Evolutionary conservation across 805 yeast species (phyloP).

Genomic region (Metschnikowia proteae): DNA sequence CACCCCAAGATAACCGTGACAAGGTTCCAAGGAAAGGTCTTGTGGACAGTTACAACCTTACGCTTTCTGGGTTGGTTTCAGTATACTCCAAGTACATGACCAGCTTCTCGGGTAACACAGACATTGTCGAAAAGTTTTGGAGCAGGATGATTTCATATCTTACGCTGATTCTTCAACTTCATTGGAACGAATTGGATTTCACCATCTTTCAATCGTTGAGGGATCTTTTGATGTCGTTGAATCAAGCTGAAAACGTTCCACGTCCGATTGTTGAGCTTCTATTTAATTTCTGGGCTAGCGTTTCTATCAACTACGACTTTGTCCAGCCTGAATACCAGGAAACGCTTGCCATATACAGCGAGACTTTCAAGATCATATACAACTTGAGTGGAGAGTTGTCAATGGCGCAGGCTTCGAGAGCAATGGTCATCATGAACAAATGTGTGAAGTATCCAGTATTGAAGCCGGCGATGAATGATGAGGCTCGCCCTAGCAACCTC

Average conservation of each 20-base stretch:
- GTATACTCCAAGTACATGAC: constrained; percentile 53
- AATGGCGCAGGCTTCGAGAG: constrained; percentile 38
- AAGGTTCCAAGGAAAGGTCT: constrained; percentile 37
- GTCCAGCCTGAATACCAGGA: constrained; percentile 53
- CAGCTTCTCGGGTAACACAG: constrained; percentile 24
- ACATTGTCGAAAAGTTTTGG: constrained; percentile 47
- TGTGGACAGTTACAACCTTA: constrained; percentile 59
- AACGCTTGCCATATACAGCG: constrained; percentile 52
- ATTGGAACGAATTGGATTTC: constrained; percentile 50
- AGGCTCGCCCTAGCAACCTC: constrained; percentile 49
- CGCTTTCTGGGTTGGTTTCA: constrained; percentile 63
- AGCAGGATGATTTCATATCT: constrained; percentile 49
- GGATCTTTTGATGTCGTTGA: constrained; percentile 41
- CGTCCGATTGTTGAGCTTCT: constrained; percentile 33
- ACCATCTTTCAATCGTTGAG: constrained; percentile 53
- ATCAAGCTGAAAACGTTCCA: constrained; percentile 5
- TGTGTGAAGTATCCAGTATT: constrained; percentile 72
- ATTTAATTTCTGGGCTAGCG: constrained; percentile 49
- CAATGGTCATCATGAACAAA: constrained; percentile 58
- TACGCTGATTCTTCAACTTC: constrained; percentile 33
- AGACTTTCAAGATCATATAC: constrained; percentile 50
- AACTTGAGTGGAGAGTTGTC: constrained; percentile 32
- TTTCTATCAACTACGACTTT: constrained; percentile 40
- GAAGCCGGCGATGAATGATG: constrained; percentile 55
- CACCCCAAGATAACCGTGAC: constrained; percentile 14